Evolutionary conservation across 768 basidiomycete species (phyloP), one percentile per base, ranked within the genome.

Genomic region (Tulasnella sp.): DNA sequence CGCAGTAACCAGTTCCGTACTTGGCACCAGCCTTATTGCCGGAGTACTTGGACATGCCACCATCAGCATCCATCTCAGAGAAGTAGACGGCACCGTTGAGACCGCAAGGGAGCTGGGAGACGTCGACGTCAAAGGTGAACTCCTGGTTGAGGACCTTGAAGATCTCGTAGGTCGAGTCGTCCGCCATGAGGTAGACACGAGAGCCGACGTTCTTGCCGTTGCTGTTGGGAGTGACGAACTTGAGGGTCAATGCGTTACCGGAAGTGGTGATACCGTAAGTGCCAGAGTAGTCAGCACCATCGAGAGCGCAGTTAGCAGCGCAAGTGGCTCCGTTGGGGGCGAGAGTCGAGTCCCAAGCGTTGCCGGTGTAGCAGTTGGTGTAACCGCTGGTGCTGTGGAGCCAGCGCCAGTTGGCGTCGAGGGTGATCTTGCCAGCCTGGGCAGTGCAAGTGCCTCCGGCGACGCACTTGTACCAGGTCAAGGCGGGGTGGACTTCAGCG

Each of bases 1-100:
- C 90, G 84, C 90, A 91, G 85, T 91, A 91, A 16, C 90, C 90
- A n/a, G 90, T 90, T 74, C 90, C 90, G 84, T 88, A 91, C 84
- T 89, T 87, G 82, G 89, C 88, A 82, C 89, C 89, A 76, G 89
- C 82, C 87, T 88, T 88, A 87, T 91, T 90, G 83, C 81, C 85
- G n/a, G 88, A 80, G 85, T 84, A 88, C 82, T 86, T 86, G 77
- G 89, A 81, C 81, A 87, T 62, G 52, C 89, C 90, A 85, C 90
- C 90, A 81, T 90, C 89, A 18, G 87, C 87, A 82, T 89, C 89
- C 90, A 91, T 91, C 84, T 88, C 87, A 74, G 86, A 84, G 85
- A 91, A 89, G 86, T 91, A 91, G 79, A 91, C 85, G 12, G 90
- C 90, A 81, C 88, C 90, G 83, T 91, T 91, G 82, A 91, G 86